phyloP scores from a whole-genome alignment of 331 rosid species.

The Acacia pycnantha region DNA sequence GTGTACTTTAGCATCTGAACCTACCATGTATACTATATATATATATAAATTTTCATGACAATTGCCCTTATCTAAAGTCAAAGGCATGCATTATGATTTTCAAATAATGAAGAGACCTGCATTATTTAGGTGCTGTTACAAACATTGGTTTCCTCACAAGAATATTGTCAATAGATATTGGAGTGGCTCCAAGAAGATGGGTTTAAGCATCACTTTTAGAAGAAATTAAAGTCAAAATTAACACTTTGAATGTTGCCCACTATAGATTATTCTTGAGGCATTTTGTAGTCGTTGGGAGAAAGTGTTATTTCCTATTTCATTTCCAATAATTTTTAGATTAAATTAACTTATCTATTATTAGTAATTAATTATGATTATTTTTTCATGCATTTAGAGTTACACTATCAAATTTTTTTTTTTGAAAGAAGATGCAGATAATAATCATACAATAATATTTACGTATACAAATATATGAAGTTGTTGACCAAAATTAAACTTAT shows the following conservation, averaged over 20 bases:
- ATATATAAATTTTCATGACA: background rate
- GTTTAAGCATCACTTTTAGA: conserved; percentile 25
- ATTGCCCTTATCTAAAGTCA: conserved; percentile 1
- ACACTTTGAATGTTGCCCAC: conserved; percentile 30
- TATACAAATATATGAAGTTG: background rate
- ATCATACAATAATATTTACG: background rate
- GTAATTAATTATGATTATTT: background rate
- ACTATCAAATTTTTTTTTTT: conserved; percentile 25
- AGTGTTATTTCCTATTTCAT: background rate
- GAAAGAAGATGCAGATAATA: conserved; percentile 25
- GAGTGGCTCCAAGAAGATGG: conserved; percentile 31
- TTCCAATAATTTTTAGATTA: background rate
- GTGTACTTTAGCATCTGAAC: too few species aligned
- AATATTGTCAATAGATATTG: conserved; percentile 15
- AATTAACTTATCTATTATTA: conserved; percentile 4
- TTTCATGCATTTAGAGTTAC: conserved; percentile 13
- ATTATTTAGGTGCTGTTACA: background rate
- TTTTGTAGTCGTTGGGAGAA: conserved; percentile 30
- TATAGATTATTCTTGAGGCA: conserved; percentile 21
- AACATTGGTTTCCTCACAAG: background rate
- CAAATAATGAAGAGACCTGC: background rate
- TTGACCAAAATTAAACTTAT: conserved; percentile 18
- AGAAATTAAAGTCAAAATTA: conserved; percentile 28
- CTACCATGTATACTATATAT: too few species aligned
- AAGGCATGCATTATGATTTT: background rate